Evolutionary conservation across 2,329 filamentous ascomycete species (phyloP), one percentile per base, ranked within the genome.

Genomic region (Penicillium sp.): DNA sequence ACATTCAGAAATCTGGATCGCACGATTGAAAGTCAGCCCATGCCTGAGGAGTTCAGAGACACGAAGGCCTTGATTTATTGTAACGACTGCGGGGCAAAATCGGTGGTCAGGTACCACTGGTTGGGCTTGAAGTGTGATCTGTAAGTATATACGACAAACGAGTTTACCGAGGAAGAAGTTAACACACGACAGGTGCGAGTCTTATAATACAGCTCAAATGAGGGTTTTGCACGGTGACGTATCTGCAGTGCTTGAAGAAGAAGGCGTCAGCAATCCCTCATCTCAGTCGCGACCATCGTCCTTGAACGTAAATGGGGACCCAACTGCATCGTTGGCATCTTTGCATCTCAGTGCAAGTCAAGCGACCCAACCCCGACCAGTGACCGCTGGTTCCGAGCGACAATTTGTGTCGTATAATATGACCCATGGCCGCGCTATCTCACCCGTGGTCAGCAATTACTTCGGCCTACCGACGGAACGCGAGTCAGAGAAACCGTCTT

Each of bases 61-160:
- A 89, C 87, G 4, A 83, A 83, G 52, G 91, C 89, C 11, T 80
- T 90, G 53, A 81, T 97, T 40, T 81, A 90, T 51, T 98, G 93
- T 69, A 97, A 98, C 65, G 93, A 98, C 70, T 98, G 93, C 69
- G 87, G 84, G 37, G 86, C 87, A 10, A 90, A 89, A 64, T 90
- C 86, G 51, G 86, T 86, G 18, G 89, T 93, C 18, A 79, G 80
- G 24, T 98, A 94, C 64, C 93, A 98, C 69, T 98, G 93, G 89
- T 75, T 97, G 4, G 93, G 93, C 0, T 75, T 95, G 37, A 95
- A 95, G 68, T 98, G 93, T 65, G 83, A 74, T 39, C 69, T 77
- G 58, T 83, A 61, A 59, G 69, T 60, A 32, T 36, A 3, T 3
- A 41, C 2, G 9, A 9, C 26, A 7, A 8, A 24, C 10, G 13